Base-by-base conservation (phyloP, 2,329 filamentous ascomycete species). In the Pseudogymnoascus sp. region DNA sequence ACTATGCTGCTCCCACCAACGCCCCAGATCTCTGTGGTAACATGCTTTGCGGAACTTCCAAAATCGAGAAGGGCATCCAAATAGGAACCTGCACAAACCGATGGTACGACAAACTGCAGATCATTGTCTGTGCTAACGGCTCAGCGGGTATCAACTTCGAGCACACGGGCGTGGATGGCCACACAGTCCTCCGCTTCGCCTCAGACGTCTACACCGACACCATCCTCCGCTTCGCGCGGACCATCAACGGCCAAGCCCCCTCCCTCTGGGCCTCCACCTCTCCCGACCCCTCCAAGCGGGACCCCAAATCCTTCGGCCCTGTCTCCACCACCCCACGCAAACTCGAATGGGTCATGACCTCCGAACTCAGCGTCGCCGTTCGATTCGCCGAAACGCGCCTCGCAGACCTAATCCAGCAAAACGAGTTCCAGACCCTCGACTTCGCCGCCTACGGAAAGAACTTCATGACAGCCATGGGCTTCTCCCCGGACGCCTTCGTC, bases 101-200 rank as follows among this genome's bases (percentile, higher is more conserved):
- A 65, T 99, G 94, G 94, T 99, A 99, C 72, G 94, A 99, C 77
- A 99, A 99, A 78, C 81, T 99, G 58, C 94, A 99, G 73, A 97
- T 99, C 66, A 97, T 99, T 62, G 94, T 99, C 60, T 97, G 94
- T 81, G 96, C 96, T 78, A 99, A 97, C 75, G 94, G 94, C 63
- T 96, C 91, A 72, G 94, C 94, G 0, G 94, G 94, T 5, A 97
- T 99, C 84, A 99, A 99, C 77, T 97, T 99, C 70, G 94, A 99
- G 74, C 94, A 99, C 72, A 99, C 94, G 0, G 94, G 94, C 67
- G 93, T 99, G 4, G 94, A 99, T 71, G 94, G 94, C 1, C 94
- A 99, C 73, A 99, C 94, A 0, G 94, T 99, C 21, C 83, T 99
- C 61, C 88, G 94, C 5, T 97, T 99, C 70, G 94, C 94, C 14